phyloP scores from a whole-genome alignment of 1,139 yeast genomes.

The Debaryomyces sp. region DNA sequence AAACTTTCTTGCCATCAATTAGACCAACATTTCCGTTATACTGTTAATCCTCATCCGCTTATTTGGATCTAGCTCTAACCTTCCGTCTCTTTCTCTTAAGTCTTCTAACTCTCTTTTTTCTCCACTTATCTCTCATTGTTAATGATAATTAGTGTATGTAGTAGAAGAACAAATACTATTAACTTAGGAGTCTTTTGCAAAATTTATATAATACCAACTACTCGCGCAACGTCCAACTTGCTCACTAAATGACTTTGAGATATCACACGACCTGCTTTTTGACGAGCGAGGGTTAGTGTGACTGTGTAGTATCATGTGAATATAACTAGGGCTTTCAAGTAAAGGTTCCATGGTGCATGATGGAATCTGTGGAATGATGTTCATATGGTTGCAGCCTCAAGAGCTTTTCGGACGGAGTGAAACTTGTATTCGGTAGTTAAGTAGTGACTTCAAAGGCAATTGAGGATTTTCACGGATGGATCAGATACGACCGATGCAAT shows the following conservation, averaged over 20 bases:
- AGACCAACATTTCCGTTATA: constrained; percentile 1
- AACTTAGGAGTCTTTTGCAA: constrained; percentile 1
- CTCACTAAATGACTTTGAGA: constrained; percentile 8
- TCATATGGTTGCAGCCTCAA: background rate
- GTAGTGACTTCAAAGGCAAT: background rate
- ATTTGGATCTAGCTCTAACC: constrained; percentile 99
- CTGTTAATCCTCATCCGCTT: constrained; percentile 49
- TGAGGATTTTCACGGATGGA: background rate
- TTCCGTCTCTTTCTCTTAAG: constrained; percentile 99
- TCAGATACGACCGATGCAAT: too few species aligned
- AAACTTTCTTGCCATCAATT: constrained; percentile 1
- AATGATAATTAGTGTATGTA: constrained; percentile 34
- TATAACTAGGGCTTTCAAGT: background rate
- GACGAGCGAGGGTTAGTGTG: background rate
- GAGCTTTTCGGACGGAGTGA: background rate
- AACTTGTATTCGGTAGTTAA: background rate
- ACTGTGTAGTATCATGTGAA: constrained; percentile 4
- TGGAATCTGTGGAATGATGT: background rate
- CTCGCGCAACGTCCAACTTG: constrained; percentile 2
- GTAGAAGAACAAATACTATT: constrained; percentile 20
- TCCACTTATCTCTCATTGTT: constrained; percentile 91
- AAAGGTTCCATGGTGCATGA: background rate
- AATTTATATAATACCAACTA: constrained; percentile 5
- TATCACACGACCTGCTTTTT: constrained; percentile 1
- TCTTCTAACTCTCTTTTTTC: constrained; percentile 99